Conservation (phyloP, 208 protist species). For the Phytomonas francai region DNA sequence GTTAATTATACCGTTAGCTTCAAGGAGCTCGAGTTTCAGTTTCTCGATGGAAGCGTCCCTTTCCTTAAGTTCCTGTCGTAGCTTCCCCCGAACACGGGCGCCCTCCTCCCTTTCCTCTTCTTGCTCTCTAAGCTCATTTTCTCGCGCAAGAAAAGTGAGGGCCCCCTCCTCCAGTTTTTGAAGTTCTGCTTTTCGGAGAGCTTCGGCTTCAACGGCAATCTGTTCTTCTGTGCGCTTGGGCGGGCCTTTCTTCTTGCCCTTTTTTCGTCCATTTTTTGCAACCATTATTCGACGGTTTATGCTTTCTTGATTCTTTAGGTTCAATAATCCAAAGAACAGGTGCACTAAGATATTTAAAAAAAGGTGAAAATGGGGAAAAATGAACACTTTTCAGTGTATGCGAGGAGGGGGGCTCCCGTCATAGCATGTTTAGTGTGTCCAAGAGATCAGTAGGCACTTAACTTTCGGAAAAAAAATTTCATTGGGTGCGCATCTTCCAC, state of each 20-base stretch:
- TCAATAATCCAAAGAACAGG: not conserved
- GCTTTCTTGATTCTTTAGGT: not conserved
- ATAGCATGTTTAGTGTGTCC: not conserved
- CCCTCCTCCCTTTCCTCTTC: slow-evolving; percentile 70
- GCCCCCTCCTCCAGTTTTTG: slow-evolving; percentile 50
- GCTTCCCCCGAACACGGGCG: slow-evolving; percentile 58
- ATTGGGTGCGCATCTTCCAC: no score
- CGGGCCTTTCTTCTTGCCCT: slow-evolving; percentile 19
- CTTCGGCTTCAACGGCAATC: slow-evolving; percentile 19
- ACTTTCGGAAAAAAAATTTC: not conserved
- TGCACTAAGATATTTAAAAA: not conserved
- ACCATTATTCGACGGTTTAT: slow-evolving; percentile 10
- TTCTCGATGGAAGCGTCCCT: slow-evolving; percentile 60
- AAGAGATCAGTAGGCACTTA: not conserved
- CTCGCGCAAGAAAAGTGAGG: slow-evolving; percentile 51
- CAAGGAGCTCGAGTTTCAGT: slow-evolving; percentile 34
- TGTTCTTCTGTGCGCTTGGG: slow-evolving; percentile 32
- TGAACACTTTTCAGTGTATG: not conserved
- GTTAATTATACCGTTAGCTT: slow-evolving; percentile 25
- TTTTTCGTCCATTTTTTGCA: slow-evolving; percentile 23
- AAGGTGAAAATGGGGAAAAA: slow-evolving; percentile 17
- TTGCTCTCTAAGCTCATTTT: slow-evolving; percentile 62
- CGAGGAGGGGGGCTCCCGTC: no score
- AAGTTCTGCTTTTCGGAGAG: slow-evolving; percentile 47
- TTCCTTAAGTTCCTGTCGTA: slow-evolving; percentile 30